Conservation (phyloP, 1,284 basidiomycete genomes). For the Ceratobasidium papillatum region DNA sequence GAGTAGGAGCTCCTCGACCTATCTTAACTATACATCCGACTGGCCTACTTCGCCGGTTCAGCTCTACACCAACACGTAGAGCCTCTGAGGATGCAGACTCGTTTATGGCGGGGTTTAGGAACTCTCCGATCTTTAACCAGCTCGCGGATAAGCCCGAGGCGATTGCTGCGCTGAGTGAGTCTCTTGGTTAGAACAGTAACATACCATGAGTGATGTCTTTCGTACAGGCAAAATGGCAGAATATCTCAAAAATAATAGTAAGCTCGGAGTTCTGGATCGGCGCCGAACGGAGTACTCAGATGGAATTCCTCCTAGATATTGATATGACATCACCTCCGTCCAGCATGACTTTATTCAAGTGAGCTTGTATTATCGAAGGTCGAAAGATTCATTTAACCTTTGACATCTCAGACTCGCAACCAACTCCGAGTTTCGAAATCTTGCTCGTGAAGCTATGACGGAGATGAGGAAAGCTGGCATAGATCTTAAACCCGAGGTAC, state of each 20-base stretch:
- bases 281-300: not conserved
- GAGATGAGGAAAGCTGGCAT: conserved; percentile 68
- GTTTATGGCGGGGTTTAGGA: conserved; percentile 51
- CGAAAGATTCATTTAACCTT: conserved; percentile 57
- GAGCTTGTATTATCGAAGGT: conserved; percentile 44
- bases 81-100: conserved; percentile 27
- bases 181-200: not conserved
- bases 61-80: not conserved
- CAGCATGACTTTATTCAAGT: conserved; percentile 33
- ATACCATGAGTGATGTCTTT: conserved; percentile 49
- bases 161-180: conserved; percentile 46
- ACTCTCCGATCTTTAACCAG: conserved; percentile 60
- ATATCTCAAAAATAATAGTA: conserved; percentile 64
- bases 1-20: not conserved
- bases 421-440: conserved; percentile 62
- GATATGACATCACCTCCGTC: conserved; percentile 52
- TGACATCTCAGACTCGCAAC: conserved; percentile 55
- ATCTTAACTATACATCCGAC: not conserved
- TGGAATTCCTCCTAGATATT: conserved; percentile 54
- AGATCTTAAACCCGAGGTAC: conserved; percentile 59
- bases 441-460: conserved; percentile 59
- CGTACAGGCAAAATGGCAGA: conserved; percentile 56
- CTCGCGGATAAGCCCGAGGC: conserved; percentile 62
- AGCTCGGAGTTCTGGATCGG: conserved; percentile 22
- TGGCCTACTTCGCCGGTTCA: not conserved